A percentile compares a stretch with the other conserved stretches of the same genome.
phyloP scores from a whole-genome alignment of 2,329 filamentous ascomycete species.

The Ilyonectria destructans region DNA sequence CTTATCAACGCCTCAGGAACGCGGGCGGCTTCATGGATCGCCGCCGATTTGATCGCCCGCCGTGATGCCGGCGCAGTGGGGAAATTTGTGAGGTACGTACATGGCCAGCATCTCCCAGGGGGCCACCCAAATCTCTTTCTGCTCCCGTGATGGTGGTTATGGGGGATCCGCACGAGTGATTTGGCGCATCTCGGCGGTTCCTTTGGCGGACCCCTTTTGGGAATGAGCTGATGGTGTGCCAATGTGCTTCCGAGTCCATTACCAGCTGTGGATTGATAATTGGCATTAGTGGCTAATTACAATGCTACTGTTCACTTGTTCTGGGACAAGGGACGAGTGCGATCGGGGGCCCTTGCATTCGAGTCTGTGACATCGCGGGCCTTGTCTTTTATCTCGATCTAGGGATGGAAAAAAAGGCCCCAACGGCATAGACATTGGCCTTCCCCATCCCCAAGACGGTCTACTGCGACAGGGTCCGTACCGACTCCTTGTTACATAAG shows the following conservation, averaged over 20 bases:
- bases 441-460: background rate
- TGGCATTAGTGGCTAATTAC: slow-evolving; percentile 12
- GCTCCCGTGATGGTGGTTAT: slow-evolving; percentile 36
- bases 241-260: slow-evolving; percentile 8
- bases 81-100: slow-evolving; percentile 6
- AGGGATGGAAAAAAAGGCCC: background rate
- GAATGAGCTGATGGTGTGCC: slow-evolving; percentile 33
- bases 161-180: slow-evolving; percentile 39
- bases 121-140: slow-evolving; percentile 33
- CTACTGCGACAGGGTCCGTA: background rate
- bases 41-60: slow-evolving; percentile 28
- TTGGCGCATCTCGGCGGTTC: slow-evolving; percentile 27
- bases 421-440: background rate
- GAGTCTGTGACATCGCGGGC: background rate
- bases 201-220: slow-evolving; percentile 35
- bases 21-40: slow-evolving; percentile 25
- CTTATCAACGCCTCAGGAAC: slow-evolving; percentile 27
- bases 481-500: background rate
- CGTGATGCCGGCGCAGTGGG: slow-evolving; percentile 13
- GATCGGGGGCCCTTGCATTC: background rate
- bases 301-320: background rate
- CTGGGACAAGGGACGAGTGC: background rate
- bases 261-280: slow-evolving; percentile 2
- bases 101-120: slow-evolving; percentile 14
- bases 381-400: background rate